Base-by-base conservation (phyloP, 2,329 filamentous ascomycete genomes). In the Sarocladiaceae sp. region DNA sequence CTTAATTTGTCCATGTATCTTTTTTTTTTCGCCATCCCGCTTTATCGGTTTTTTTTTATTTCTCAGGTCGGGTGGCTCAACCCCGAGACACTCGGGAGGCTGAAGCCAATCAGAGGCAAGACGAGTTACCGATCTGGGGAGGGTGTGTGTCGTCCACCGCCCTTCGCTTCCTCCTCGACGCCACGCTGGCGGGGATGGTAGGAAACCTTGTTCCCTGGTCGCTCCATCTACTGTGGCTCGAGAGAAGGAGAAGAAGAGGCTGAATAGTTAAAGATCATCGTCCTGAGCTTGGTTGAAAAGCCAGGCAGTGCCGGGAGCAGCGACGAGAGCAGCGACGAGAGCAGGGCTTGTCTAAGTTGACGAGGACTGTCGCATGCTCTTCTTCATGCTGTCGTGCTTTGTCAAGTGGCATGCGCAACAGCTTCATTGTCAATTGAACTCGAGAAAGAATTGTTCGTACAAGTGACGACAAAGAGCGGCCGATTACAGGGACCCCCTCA, bases 121-220 rank as follows among this genome's bases (percentile, higher is more conserved):
- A 33, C 44, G 26, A 33, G 26, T 48, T 48, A 48, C 44, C 44
- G n/a, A 48, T 48, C 44, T 25, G 44, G 28, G 44, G 44, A 48
- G 44, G 44, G 44, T 33, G 44, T 48, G 44, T 48, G 28, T 11
- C n/a, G 26, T 8, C 22, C 5, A 13, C 11, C 18, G 26, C 28
- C 25, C 10, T 25, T 20, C 15, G n/a, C n/a, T n/a, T n/a, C n/a
- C n/a, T n/a, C 44, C 44, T 20, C 28, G 5, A 22, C 22, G 25
- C 44, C 22, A 26, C 44, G 23, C 44, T 31, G 25, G 44, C 15
- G 44, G 23, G 26, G 26, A 8, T 25, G 28, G 26, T 11, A 22
- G 25, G 44, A 33, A 48, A 48, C 44, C 44, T 48, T 48, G 44
- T 48, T 17, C 37, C 17, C 10, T 15, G 8, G 10, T 33, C 10